These are phyloP conservation scores for Phaffomyces antillensis DNA, from an alignment of 805 yeast genomes.

Conservation along the genomic window DNA sequence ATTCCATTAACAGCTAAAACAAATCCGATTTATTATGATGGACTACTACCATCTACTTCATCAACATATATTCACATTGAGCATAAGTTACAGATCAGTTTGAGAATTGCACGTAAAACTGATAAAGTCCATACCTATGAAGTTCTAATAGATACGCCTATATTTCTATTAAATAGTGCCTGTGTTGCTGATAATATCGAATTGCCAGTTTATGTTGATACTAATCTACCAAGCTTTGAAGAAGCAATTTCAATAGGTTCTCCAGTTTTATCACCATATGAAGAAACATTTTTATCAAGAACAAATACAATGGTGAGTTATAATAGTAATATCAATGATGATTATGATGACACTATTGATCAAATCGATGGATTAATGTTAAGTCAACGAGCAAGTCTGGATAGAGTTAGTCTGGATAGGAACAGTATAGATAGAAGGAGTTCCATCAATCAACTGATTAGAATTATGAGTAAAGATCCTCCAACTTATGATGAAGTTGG, in stretches of 20 bases:
- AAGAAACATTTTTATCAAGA: constrained; percentile 18
- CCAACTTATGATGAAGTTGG: constrained; percentile 23
- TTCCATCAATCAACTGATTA: constrained; percentile 1
- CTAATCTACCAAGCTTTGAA: constrained; percentile 53
- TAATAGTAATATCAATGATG: constrained; percentile 2
- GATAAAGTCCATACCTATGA: constrained; percentile 64
- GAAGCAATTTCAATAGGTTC: constrained; percentile 43
- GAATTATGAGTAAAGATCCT: constrained; percentile 17
- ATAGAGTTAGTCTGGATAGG: not conserved
- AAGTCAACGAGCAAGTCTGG: not conserved
- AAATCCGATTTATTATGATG: constrained; percentile 13
- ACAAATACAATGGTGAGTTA: constrained; percentile 12
- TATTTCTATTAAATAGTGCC: constrained; percentile 41
- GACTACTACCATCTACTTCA: constrained; percentile 42
- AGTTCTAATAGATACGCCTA: constrained; percentile 74
- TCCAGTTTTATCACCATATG: constrained; percentile 10
- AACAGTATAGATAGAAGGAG: constrained; percentile 5
- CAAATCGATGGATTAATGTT: constrained; percentile 4
- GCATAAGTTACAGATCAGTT: constrained; percentile 65
- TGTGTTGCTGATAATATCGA: constrained; percentile 32
- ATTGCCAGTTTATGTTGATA: constrained; percentile 29
- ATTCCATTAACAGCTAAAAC: constrained; percentile 9
- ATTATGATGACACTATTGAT: constrained; percentile 19
- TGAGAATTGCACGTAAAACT: constrained; percentile 55
- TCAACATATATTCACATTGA: constrained; percentile 56